Percentiles rank a stretch among this genome's conserved stretches.
phyloP scores from a whole-genome alignment of 2,329 filamentous ascomycete genomes.

The Fusarium sp. region DNA sequence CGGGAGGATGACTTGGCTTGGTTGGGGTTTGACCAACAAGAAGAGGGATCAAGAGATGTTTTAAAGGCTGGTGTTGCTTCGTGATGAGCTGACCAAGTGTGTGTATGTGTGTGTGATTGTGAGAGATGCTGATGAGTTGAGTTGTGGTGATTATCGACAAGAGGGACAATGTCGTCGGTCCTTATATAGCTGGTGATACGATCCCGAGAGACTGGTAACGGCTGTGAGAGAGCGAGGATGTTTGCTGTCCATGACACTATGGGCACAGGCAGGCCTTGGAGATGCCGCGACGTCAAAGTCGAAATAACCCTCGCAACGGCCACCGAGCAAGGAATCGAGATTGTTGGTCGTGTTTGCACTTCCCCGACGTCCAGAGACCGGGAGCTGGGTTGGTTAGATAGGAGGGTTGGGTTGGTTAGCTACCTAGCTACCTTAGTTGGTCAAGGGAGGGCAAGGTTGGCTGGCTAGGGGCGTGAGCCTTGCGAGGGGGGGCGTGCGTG shows the following conservation, averaged over 20 bases:
- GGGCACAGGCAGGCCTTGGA: conserved; percentile 39
- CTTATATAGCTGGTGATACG: conserved; percentile 47
- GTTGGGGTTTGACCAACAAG: conserved; percentile 1
- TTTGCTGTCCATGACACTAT: conserved; percentile 45
- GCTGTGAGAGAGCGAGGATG: conserved; percentile 40
- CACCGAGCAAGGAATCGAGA: conserved; percentile 34
- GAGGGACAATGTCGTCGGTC: conserved; percentile 30
- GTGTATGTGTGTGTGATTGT: conserved; percentile 1
- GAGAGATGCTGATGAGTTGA: conserved; percentile 32
- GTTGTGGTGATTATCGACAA: conserved; percentile 28
- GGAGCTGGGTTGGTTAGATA: conserved; percentile 41
- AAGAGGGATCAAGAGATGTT: neutral
- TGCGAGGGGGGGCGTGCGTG: conserved; percentile 40
- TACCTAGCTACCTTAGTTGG: conserved; percentile 34
- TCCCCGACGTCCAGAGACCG: conserved; percentile 34
- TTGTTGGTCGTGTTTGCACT: conserved; percentile 43
- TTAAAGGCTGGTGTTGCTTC: conserved; percentile 1
- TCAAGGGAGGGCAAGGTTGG: conserved; percentile 22
- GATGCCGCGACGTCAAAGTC: conserved; percentile 43
- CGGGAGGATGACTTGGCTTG: conserved; percentile 8
- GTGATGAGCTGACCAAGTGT: neutral
- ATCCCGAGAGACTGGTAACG: conserved; percentile 40
- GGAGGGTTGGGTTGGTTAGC: conserved; percentile 43
- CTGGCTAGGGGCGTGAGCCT: conserved; percentile 39
- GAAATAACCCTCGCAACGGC: conserved; percentile 43